phyloP scores from a whole-genome alignment of 371 early-diverging fungal species.

The Phascolomyces articulosus region DNA sequence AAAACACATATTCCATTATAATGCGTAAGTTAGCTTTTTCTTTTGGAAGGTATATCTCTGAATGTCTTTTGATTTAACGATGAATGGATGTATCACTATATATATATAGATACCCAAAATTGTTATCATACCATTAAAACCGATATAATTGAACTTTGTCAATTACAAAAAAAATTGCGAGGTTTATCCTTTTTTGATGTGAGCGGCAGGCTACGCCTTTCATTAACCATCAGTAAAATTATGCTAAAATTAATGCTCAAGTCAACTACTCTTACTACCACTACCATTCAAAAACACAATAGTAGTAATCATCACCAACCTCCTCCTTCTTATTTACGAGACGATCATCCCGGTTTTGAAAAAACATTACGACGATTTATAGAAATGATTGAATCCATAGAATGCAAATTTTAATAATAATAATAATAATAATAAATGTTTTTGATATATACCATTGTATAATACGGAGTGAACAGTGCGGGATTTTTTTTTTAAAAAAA shows the following conservation, averaged over 20 bases:
- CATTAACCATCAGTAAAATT: constrained; percentile 56
- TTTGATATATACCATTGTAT: too few relatives aligned
- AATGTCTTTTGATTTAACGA: too few relatives aligned
- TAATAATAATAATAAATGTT: not conserved
- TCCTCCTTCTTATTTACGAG: too few relatives aligned
- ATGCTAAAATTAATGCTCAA: constrained; percentile 40
- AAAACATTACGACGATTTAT: not conserved
- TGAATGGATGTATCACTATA: not conserved
- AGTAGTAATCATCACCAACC: too few relatives aligned
- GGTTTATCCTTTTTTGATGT: constrained; percentile 58
- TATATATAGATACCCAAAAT: constrained; percentile 51
- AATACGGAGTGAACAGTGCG: too few relatives aligned
- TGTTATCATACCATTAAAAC: constrained; percentile 60
- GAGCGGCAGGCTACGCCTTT: constrained; percentile 56
- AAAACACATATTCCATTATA: not conserved
- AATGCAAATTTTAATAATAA: not conserved
- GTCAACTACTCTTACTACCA: not conserved
- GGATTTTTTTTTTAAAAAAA: too few relatives aligned
- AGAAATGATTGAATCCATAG: not conserved
- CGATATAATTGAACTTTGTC: constrained; percentile 61
- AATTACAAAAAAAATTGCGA: constrained; percentile 60
- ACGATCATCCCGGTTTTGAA: not conserved
- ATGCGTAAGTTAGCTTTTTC: constrained; percentile 7
- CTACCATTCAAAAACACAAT: not conserved
- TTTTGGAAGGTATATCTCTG: too few relatives aligned